These are phyloP conservation scores for Cicer judaicum DNA, from an alignment of 306 rosid species.

Conservation along the genomic window DNA sequence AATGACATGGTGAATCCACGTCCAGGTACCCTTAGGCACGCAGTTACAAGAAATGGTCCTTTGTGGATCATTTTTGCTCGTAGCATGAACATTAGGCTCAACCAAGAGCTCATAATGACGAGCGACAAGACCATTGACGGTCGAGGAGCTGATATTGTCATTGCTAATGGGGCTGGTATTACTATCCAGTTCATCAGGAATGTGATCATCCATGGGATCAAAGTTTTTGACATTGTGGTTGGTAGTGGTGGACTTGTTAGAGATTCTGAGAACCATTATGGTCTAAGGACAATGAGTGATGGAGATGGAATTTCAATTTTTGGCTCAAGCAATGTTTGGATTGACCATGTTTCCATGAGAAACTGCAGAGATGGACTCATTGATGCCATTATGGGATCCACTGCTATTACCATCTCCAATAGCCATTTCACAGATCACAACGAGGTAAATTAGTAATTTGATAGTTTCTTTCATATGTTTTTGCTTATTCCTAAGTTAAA, in stretches of 20 bases:
- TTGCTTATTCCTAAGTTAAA: neutral
- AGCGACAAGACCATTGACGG: constrained; percentile 85
- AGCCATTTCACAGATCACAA: constrained; percentile 80
- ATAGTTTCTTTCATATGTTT: neutral
- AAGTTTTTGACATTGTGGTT: constrained; percentile 51
- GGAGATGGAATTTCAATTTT: constrained; percentile 90
- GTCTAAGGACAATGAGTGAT: constrained; percentile 68
- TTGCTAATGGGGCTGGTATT: constrained; percentile 79
- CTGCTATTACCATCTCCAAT: constrained; percentile 88
- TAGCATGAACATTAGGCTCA: constrained; percentile 69
- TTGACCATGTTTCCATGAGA: constrained; percentile 87
- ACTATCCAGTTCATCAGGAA: constrained; percentile 65
- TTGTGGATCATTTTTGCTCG: constrained; percentile 72
- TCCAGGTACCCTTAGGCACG: constrained; percentile 78
- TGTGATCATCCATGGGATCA: constrained; percentile 72
- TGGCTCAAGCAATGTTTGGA: constrained; percentile 76
- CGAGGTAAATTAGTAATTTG: constrained; percentile 49
- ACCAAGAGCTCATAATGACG: constrained; percentile 66
- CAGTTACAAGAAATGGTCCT: constrained; percentile 65
- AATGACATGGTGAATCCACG: constrained; percentile 58
- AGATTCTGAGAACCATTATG: constrained; percentile 61
- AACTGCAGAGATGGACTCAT: constrained; percentile 67
- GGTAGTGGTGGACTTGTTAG: constrained; percentile 63
- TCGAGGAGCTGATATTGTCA: constrained; percentile 60
- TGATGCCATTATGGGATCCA: constrained; percentile 77